Conservation (phyloP, 257 asterid species). For the Cruciata laevipes region DNA sequence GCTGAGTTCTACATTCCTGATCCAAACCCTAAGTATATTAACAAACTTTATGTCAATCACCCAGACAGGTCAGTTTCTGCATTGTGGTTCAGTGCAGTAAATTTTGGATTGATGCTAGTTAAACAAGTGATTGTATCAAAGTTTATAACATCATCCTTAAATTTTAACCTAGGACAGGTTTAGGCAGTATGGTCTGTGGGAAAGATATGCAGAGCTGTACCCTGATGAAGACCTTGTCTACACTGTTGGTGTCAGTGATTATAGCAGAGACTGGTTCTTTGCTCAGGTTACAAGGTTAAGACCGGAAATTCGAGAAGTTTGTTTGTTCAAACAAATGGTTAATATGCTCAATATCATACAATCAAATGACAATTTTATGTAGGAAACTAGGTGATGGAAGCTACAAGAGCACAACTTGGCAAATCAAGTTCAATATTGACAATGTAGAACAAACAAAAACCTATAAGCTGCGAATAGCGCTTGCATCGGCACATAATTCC, state of each 20-base stretch:
- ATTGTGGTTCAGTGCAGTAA: neutral
- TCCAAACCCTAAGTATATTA: conserved; percentile 50
- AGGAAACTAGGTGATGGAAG: conserved; percentile 40
- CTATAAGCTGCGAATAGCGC: conserved; percentile 58
- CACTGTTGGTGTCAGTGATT: conserved; percentile 58
- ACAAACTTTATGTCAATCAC: conserved; percentile 52
- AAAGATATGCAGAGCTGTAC: conserved; percentile 57
- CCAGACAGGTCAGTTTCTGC: conserved; percentile 41
- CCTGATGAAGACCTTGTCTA: conserved; percentile 60
- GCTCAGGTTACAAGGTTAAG: conserved; percentile 76
- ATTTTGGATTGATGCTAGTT: no score
- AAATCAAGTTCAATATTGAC: conserved; percentile 40
- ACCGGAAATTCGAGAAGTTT: neutral
- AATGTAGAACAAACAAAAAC: conserved; percentile 22
- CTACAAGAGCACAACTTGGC: conserved; percentile 61
- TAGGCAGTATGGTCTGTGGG: conserved; percentile 92
- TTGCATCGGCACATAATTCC: conserved; percentile 56
- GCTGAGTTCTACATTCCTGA: conserved; percentile 56
- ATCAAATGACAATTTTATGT: neutral
- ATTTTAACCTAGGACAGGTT: conserved; percentile 39
- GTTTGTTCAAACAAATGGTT: neutral
- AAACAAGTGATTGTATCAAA: neutral
- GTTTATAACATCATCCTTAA: neutral
- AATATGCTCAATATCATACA: neutral
- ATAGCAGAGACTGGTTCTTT: conserved; percentile 65